Evolutionary conservation across 78 protist species (phyloP).

Genomic region (Polysphondylium violaceum): DNA sequence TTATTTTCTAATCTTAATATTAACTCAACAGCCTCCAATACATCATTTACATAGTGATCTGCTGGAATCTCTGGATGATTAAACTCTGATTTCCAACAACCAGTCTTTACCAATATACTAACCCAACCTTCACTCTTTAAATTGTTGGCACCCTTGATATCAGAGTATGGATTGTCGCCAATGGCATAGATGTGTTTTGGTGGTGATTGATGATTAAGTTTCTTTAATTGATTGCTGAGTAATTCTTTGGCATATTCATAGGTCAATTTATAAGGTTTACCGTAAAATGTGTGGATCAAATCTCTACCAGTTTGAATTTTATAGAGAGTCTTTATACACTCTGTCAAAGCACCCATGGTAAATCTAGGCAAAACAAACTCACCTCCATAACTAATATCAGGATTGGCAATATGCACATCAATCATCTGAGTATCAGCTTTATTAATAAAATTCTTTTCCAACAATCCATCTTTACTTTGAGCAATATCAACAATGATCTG

Average conservation of each 20-base stretch:
- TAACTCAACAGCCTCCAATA: conserved; percentile 55
- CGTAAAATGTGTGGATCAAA: neutral
- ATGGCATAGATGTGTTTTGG: conserved; percentile 70
- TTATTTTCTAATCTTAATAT: conserved; percentile 36
- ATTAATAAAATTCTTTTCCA: neutral
- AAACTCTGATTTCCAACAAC: conserved; percentile 48
- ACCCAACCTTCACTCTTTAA: conserved; percentile 73
- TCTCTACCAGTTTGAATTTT: conserved; percentile 1
- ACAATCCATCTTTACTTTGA: conserved; percentile 41
- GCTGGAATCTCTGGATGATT: conserved; percentile 63
- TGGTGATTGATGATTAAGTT: neutral
- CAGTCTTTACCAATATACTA: conserved; percentile 56
- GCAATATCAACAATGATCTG: conserved; percentile 39
- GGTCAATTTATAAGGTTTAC: conserved; percentile 45
- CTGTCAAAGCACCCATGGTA: conserved; percentile 69
- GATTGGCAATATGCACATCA: conserved; percentile 66
- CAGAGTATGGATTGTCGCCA: conserved; percentile 77
- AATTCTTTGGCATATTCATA: conserved; percentile 56
- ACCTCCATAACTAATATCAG: conserved; percentile 67
- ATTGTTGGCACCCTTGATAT: conserved; percentile 67
- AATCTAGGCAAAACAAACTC: conserved; percentile 62
- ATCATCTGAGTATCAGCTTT: neutral
- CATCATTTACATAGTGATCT: conserved; percentile 48
- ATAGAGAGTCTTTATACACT: conserved; percentile 16
- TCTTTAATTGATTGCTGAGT: conserved; percentile 1